phyloP scores from a whole-genome alignment of 1,139 yeast species.

The Geotrichum bryndzae region DNA sequence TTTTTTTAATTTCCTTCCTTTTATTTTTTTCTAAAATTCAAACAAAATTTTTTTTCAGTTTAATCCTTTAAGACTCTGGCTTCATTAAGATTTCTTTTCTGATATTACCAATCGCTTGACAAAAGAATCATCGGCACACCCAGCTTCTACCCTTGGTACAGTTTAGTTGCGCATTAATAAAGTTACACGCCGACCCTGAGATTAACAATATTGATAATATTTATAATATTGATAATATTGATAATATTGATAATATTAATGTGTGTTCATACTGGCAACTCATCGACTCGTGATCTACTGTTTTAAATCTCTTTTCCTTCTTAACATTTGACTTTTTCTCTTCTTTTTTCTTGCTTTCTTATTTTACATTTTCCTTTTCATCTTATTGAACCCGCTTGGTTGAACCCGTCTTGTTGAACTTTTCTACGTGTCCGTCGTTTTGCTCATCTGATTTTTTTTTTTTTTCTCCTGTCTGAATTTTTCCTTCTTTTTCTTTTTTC shows the following conservation, averaged over 20 bases:
- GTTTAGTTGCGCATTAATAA: not conserved
- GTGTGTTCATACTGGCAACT: not conserved
- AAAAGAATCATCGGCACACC: too few relatives aligned
- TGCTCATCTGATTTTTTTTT: constrained; percentile 1
- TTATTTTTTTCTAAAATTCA: too few relatives aligned
- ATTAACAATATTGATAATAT: too few relatives aligned
- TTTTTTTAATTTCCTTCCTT: too few relatives aligned
- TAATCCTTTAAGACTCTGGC: too few relatives aligned
- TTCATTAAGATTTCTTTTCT: too few relatives aligned
- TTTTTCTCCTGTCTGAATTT: not conserved
- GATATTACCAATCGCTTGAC: too few relatives aligned
- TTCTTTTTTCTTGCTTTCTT: not conserved
- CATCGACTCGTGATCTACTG: not conserved
- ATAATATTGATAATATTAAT: not conserved
- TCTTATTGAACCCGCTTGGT: not conserved
- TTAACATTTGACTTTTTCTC: not conserved
- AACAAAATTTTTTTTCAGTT: too few relatives aligned
- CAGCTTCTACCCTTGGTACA: too few relatives aligned
- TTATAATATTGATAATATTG: too few relatives aligned
- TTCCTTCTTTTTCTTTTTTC: not conserved
- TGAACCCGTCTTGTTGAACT: not conserved
- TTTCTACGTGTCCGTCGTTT: not conserved
- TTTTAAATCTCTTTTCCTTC: not conserved
- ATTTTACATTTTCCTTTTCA: not conserved
- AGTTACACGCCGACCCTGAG: too few relatives aligned